Evolutionary conservation across 495 filamentous ascomycete species (phyloP).

Genomic region (Terfezia claveryi): DNA sequence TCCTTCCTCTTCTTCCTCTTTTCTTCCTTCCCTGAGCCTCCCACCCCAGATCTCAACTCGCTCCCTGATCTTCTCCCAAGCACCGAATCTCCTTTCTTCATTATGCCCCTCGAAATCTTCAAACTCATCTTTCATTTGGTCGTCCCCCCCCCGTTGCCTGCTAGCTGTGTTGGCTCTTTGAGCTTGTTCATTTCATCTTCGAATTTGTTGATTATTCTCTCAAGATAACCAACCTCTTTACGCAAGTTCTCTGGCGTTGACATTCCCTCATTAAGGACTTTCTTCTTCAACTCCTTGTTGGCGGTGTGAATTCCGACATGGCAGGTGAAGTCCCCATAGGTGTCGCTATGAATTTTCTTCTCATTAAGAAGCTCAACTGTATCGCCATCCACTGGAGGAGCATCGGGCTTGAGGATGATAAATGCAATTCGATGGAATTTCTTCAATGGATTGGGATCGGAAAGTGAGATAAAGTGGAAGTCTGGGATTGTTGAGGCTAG

Average conservation of each 20-base stretch:
- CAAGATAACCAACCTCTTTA: conserved; percentile 16
- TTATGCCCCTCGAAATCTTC: conserved; percentile 29
- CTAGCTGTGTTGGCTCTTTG: neutral
- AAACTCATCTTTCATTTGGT: conserved; percentile 54
- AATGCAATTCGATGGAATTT: conserved; percentile 96
- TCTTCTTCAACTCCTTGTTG: conserved; percentile 32
- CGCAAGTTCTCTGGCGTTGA: conserved; percentile 19
- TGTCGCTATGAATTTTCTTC: conserved; percentile 83
- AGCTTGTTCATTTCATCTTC: conserved; percentile 42
- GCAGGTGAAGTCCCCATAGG: conserved; percentile 84
- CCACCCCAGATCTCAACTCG: conserved; percentile 29
- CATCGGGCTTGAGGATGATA: conserved; percentile 35
- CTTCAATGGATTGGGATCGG: conserved; percentile 90
- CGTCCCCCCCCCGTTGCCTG: conserved; percentile 18
- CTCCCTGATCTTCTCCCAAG: neutral
- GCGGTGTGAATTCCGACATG: conserved; percentile 72
- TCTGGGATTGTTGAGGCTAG: conserved; percentile 14
- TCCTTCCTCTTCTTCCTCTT: conserved; percentile 33
- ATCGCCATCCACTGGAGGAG: conserved; percentile 38
- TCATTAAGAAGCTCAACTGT: conserved; percentile 84
- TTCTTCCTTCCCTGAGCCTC: conserved; percentile 47
- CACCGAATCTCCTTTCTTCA: conserved; percentile 27
- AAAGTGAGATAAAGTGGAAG: conserved; percentile 26
- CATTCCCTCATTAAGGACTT: conserved; percentile 40
- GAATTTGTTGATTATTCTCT: conserved; percentile 38